These are phyloP conservation scores for Metschnikowia koreensis DNA, from an alignment of 805 yeast genomes.

Conservation along the genomic window DNA sequence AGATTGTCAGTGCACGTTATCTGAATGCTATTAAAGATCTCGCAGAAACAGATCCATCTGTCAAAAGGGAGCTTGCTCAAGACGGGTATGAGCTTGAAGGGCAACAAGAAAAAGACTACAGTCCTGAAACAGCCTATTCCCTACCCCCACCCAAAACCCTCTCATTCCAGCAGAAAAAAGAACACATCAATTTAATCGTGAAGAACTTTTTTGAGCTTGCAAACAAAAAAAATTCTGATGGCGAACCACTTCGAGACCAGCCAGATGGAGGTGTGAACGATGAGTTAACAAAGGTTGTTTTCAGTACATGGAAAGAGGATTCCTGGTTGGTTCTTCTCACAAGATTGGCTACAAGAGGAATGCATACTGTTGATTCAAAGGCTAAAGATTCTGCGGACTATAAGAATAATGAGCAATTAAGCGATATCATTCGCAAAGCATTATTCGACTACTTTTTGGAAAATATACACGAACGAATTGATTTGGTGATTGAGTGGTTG, in stretches of 20 bases:
- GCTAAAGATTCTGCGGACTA: constrained; percentile 26
- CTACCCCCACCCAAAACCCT: constrained; percentile 59
- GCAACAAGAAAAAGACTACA: constrained; percentile 26
- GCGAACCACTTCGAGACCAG: constrained; percentile 20
- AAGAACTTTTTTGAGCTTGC: constrained; percentile 56
- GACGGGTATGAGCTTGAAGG: constrained; percentile 20
- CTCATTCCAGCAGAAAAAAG: constrained; percentile 52
- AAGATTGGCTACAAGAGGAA: constrained; percentile 81
- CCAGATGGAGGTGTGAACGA: constrained; percentile 32
- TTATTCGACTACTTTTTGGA: constrained; percentile 70
- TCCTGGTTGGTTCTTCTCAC: constrained; percentile 77
- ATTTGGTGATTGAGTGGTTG: constrained; percentile 83
- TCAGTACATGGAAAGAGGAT: constrained; percentile 52
- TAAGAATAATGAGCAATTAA: constrained; percentile 37
- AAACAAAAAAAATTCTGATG: constrained; percentile 17
- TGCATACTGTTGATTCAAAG: constrained; percentile 30
- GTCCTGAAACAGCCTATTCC: constrained; percentile 44
- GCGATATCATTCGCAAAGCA: constrained; percentile 65
- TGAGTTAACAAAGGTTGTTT: constrained; percentile 59
- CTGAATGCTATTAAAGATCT: constrained; percentile 34
- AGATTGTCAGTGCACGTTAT: constrained; percentile 68
- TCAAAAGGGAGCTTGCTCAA: constrained; percentile 16
- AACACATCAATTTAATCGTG: constrained; percentile 56
- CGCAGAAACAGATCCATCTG: constrained; percentile 7
- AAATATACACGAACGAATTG: constrained; percentile 70